Percentiles rank a stretch among this genome's conserved stretches.
These are phyloP conservation scores for Epichloe typhina DNA, from an alignment of 2,329 filamentous ascomycete species.

Conservation along the genomic window DNA sequence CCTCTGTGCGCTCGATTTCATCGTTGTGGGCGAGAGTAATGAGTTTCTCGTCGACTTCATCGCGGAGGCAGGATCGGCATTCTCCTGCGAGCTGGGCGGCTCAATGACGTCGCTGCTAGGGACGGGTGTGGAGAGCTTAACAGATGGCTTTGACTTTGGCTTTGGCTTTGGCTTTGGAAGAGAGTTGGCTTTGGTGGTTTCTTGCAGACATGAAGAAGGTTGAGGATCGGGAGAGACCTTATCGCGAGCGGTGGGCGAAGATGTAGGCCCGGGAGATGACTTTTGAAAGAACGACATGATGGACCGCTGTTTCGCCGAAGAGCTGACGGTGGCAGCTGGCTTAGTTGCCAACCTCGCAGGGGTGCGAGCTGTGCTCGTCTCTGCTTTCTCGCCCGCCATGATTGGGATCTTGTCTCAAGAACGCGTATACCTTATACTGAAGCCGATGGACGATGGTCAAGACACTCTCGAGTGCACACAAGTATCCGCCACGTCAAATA, in stretches of 20 bases:
- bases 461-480: neutral
- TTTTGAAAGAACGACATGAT: slow-evolving; percentile 33
- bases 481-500: neutral
- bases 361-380: slow-evolving; percentile 3
- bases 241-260: slow-evolving; percentile 19
- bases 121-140: slow-evolving; percentile 48
- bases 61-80: slow-evolving; percentile 35
- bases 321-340: slow-evolving; percentile 10
- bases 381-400: slow-evolving; percentile 5
- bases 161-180: slow-evolving; percentile 18
- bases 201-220: slow-evolving; percentile 23
- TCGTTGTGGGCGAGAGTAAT: slow-evolving; percentile 19
- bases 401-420: neutral
- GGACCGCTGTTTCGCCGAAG: slow-evolving; percentile 27
- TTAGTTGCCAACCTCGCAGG: slow-evolving; percentile 3
- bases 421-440: neutral
- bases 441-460: neutral
- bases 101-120: slow-evolving; percentile 68
- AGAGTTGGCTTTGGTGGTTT: slow-evolving; percentile 28
- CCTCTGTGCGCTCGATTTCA: slow-evolving; percentile 16
- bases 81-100: slow-evolving; percentile 55
- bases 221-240: slow-evolving; percentile 21
- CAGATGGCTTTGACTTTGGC: slow-evolving; percentile 28
- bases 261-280: slow-evolving; percentile 21
- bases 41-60: slow-evolving; percentile 33